A percentile compares a stretch with the other conserved stretches of the same genome.
Evolutionary conservation across 164 flowering plant species (phyloP).

Genomic region (Vitis amurensis): DNA sequence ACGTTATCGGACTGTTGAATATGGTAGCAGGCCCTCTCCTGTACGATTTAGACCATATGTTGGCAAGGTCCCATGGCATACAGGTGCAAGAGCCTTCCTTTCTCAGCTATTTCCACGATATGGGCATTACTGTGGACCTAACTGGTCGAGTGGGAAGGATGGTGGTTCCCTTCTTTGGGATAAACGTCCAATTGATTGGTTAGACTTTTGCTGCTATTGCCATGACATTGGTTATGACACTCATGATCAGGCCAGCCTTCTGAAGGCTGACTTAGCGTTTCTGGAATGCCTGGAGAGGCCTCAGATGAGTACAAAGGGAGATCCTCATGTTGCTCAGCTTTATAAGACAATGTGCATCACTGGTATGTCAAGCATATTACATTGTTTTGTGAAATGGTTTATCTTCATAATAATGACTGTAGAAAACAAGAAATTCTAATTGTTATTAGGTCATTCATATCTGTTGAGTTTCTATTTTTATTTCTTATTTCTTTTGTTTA

Average conservation of each 20-base stretch:
- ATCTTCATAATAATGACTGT: background rate
- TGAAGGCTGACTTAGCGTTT: slow-evolving; percentile 89
- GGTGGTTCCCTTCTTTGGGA: slow-evolving; percentile 86
- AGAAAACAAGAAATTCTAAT: background rate
- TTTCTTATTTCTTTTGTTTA: too few species aligned
- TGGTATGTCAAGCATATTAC: slow-evolving; percentile 41
- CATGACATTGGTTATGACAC: slow-evolving; percentile 88
- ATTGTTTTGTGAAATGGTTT: background rate
- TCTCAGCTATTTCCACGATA: slow-evolving; percentile 89
- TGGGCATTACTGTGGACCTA: slow-evolving; percentile 97
- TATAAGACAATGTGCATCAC: slow-evolving; percentile 85
- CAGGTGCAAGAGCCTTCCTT: slow-evolving; percentile 73
- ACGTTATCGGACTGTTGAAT: slow-evolving; percentile 14
- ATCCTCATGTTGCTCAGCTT: slow-evolving; percentile 53
- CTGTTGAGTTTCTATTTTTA: background rate
- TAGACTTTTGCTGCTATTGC: slow-evolving; percentile 94
- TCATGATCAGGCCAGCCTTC: slow-evolving; percentile 81
- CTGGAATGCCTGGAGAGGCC: slow-evolving; percentile 92
- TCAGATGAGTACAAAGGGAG: slow-evolving; percentile 56
- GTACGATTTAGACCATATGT: slow-evolving; percentile 85
- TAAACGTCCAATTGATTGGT: slow-evolving; percentile 85
- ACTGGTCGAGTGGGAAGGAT: slow-evolving; percentile 97
- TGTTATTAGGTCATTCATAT: background rate
- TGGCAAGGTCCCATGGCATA: slow-evolving; percentile 91
- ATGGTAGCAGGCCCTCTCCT: slow-evolving; percentile 17